Percentiles rank a stretch among this genome's conserved stretches.
These are phyloP conservation scores for Backusella tuberculispora DNA, from an alignment of 192 early-diverging fungal genomes.

Conservation along the genomic window DNA sequence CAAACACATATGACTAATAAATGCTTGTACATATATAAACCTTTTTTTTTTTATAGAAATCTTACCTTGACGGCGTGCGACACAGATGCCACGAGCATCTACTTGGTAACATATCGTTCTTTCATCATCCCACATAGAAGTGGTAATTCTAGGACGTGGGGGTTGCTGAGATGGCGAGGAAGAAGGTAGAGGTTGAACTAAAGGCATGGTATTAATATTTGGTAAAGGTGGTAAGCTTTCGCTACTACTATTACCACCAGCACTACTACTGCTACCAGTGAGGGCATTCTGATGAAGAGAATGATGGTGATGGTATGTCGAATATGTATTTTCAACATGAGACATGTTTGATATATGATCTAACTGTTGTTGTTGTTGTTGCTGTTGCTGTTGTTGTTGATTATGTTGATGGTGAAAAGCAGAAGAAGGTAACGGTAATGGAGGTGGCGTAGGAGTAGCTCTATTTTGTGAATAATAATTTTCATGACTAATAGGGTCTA, in stretches of 20 bases:
- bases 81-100: slow-evolving; percentile 63
- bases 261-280: neutral
- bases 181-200: slow-evolving; percentile 9
- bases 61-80: slow-evolving; percentile 59
- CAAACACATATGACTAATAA: slow-evolving; percentile 8
- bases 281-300: neutral
- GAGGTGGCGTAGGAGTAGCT: slow-evolving; percentile 3
- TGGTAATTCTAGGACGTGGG: slow-evolving; percentile 44
- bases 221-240: slow-evolving; percentile 6
- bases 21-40: neutral
- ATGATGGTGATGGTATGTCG: slow-evolving; percentile 1
- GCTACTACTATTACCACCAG: neutral
- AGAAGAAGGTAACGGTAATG: neutral
- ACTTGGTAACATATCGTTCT: slow-evolving; percentile 69
- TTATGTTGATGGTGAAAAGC: neutral
- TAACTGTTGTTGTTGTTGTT: neutral
- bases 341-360: slow-evolving; percentile 5
- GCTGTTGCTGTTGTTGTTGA: neutral
- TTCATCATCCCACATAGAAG: slow-evolving; percentile 72
- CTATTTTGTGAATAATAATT: slow-evolving; percentile 12
- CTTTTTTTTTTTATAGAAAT: neutral
- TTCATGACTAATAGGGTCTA: neutral
- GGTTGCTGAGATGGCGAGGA: neutral
- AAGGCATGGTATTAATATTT: neutral
- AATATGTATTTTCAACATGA: neutral